These are phyloP conservation scores for Aspergillus felis DNA, from an alignment of 2,329 filamentous ascomycete species.

Conservation along the genomic window DNA sequence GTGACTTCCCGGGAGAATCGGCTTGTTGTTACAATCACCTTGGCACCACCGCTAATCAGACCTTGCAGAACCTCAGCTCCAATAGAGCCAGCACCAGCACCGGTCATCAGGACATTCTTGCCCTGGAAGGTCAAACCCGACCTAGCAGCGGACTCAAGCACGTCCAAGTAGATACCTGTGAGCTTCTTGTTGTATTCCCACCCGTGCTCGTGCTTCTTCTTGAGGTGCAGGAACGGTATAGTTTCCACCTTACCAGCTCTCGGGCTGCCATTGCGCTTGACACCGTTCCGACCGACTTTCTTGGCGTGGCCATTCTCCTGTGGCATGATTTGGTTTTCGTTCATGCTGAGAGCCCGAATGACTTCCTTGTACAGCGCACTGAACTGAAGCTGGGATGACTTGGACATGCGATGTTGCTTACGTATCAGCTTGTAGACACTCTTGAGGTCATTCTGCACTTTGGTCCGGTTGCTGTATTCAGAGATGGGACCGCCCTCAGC, in stretches of 20 bases:
- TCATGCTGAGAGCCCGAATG: conserved; percentile 92
- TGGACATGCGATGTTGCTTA: conserved; percentile 96
- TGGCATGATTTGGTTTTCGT: conserved; percentile 93
- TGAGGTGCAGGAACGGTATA: conserved; percentile 94
- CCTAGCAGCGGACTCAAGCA: conserved; percentile 81
- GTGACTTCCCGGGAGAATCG: conserved; percentile 96
- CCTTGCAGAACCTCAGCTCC: conserved; percentile 95
- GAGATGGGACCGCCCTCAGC: conserved; percentile 97
- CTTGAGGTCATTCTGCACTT: conserved; percentile 92
- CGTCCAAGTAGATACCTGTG: conserved; percentile 87
- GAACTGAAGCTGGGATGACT: conserved; percentile 93
- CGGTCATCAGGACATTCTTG: conserved; percentile 97
- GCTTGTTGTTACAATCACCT: conserved; percentile 94
- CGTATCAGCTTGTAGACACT: conserved; percentile 98
- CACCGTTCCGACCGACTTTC: conserved; percentile 53
- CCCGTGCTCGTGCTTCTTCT: conserved; percentile 92
- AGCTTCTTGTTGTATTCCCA: conserved; percentile 99
- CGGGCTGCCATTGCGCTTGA: conserved; percentile 47
- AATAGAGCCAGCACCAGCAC: conserved; percentile 95
- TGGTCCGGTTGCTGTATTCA: conserved; percentile 96
- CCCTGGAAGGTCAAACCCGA: conserved; percentile 85
- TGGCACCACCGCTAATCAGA: conserved; percentile 91
- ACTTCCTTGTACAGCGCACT: conserved; percentile 93
- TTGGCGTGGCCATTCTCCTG: conserved; percentile 68
- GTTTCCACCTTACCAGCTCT: conserved; percentile 92